These are phyloP conservation scores for Sporothrix pseudoabietina DNA, from an alignment of 2,329 filamentous ascomycete species.

Conservation along the genomic window DNA sequence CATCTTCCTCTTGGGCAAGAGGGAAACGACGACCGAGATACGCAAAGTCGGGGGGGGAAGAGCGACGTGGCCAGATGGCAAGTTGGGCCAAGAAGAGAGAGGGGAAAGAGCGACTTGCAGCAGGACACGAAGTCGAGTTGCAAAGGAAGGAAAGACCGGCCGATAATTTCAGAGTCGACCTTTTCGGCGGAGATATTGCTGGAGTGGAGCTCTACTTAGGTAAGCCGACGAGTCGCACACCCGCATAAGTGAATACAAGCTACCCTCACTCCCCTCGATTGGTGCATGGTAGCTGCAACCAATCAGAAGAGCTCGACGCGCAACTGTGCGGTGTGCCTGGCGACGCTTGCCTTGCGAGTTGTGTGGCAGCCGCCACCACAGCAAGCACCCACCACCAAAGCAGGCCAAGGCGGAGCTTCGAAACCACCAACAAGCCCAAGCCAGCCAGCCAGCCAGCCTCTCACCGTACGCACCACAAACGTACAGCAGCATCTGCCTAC, in stretches of 20 bases:
- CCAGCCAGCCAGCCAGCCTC: constrained; percentile 1
- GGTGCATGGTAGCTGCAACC: constrained; percentile 32
- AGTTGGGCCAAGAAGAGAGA: constrained; percentile 6
- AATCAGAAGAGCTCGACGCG: constrained; percentile 37
- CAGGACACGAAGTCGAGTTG: constrained; percentile 20
- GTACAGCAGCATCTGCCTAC: constrained; percentile 31
- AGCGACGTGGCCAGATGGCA: constrained; percentile 12
- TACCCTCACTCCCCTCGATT: neutral
- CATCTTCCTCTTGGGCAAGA: constrained; percentile 17
- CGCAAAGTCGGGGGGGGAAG: neutral
- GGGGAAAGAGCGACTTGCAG: constrained; percentile 20
- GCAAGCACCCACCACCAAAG: neutral
- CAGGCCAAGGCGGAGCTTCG: constrained; percentile 17
- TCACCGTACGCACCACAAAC: constrained; percentile 21
- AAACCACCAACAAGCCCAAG: neutral
- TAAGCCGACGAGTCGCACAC: neutral
- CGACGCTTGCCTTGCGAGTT: constrained; percentile 1
- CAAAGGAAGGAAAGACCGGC: constrained; percentile 8
- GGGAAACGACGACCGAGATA: neutral
- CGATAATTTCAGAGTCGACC: constrained; percentile 25
- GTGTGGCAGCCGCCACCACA: constrained; percentile 12
- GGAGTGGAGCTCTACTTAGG: neutral
- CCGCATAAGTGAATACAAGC: neutral
- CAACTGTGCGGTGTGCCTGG: constrained; percentile 39
- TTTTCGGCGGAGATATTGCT: constrained; percentile 17